These are phyloP conservation scores for Sporothrix brasiliensis DNA, from an alignment of 2,329 filamentous ascomycete genomes.

Conservation along the genomic window DNA sequence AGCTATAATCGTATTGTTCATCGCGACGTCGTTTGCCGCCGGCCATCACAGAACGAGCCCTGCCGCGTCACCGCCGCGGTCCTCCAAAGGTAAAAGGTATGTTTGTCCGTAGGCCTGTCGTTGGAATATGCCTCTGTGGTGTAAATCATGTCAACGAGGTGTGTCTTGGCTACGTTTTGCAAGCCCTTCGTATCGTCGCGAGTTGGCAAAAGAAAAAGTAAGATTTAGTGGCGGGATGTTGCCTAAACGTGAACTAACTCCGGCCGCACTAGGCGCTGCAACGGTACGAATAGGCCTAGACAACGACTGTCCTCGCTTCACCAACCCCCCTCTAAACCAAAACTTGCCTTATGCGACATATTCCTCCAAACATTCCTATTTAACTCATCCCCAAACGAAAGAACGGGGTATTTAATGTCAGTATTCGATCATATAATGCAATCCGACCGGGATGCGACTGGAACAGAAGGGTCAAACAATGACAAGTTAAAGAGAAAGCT, in stretches of 20 bases:
- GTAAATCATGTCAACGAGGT: not conserved
- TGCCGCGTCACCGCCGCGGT: not conserved
- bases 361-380: not conserved
- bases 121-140: not conserved
- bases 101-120: not conserved
- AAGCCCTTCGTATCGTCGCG: not conserved
- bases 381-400: not conserved
- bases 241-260: not conserved
- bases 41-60: not conserved
- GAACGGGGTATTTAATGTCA: too few relatives aligned
- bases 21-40: slow-evolving; percentile 14
- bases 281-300: too few relatives aligned
- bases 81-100: not conserved
- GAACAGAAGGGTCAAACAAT: too few relatives aligned
- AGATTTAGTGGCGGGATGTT: not conserved
- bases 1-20: not conserved
- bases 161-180: not conserved
- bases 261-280: not conserved
- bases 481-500: too few relatives aligned
- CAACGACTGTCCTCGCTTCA: too few relatives aligned
- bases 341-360: too few relatives aligned
- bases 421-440: not conserved
- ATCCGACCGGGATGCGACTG: not conserved
- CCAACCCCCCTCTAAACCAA: not conserved
- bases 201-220: not conserved